Evolutionary conservation across 768 basidiomycete genomes (phyloP).

Genomic region (Omphalotus guepiniiformis): DNA sequence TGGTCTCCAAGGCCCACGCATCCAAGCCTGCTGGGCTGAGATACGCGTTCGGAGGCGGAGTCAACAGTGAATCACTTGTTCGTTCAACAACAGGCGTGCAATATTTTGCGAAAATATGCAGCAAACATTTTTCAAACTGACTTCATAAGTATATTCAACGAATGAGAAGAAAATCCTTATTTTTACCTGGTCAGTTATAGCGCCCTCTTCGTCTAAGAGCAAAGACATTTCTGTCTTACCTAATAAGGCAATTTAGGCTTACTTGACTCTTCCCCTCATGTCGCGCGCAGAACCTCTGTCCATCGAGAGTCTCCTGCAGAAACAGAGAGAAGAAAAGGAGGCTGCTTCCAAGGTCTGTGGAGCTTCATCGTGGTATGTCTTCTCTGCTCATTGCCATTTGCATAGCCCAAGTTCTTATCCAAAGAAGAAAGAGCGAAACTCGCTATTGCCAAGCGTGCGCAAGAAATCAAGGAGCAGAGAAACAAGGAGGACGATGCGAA

Average conservation of each 20-base stretch:
- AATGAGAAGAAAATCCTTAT: not conserved
- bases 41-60: slow-evolving; percentile 40
- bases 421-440: slow-evolving; percentile 89
- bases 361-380: not conserved
- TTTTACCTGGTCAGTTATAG: slow-evolving; percentile 58
- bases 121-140: slow-evolving; percentile 65
- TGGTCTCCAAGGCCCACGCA: slow-evolving; percentile 75
- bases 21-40: slow-evolving; percentile 61
- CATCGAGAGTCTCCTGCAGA: slow-evolving; percentile 81
- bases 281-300: slow-evolving; percentile 72
- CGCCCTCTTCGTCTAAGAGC: slow-evolving; percentile 69
- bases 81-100: too few species aligned
- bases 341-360: slow-evolving; percentile 78
- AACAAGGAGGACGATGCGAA: slow-evolving; percentile 58
- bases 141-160: not conserved
- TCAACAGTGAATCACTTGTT: too few species aligned
- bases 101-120: slow-evolving; percentile 78
- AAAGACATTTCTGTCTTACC: slow-evolving; percentile 43
- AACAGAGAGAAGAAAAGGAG: slow-evolving; percentile 86
- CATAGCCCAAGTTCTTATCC: slow-evolving; percentile 93
- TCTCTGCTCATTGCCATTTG: slow-evolving; percentile 2
- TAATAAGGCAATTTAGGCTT: slow-evolving; percentile 35
- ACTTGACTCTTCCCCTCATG: slow-evolving; percentile 33
- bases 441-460: slow-evolving; percentile 81
- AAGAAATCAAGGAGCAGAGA: slow-evolving; percentile 75